Evolutionary conservation across 2,329 filamentous ascomycete genomes (phyloP).

Genomic region (Tolypocladium endophyticum): DNA sequence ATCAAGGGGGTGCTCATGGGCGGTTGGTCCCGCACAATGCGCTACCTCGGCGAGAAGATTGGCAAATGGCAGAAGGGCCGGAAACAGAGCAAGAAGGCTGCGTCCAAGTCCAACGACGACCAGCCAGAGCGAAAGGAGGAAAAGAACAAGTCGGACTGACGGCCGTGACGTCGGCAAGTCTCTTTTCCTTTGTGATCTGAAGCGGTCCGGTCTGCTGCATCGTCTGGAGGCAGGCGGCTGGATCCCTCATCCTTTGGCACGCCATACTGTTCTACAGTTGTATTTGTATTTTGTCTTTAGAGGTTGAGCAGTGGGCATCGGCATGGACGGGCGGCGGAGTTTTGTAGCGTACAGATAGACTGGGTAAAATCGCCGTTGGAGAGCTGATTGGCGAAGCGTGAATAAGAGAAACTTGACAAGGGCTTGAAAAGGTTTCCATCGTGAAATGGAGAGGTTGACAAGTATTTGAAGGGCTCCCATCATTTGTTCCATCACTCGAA

Average conservation of each 20-base stretch:
- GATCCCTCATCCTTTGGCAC: not conserved
- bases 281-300: not conserved
- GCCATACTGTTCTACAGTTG: not conserved
- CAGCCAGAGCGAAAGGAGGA: not conserved
- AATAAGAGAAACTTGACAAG: not conserved
- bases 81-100: conserved; percentile 11
- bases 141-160: not conserved
- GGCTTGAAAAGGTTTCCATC: not conserved
- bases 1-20: conserved; percentile 76
- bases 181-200: not conserved
- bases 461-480: not conserved
- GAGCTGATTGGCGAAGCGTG: not conserved
- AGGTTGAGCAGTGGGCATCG: not conserved
- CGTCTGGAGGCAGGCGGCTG: not conserved
- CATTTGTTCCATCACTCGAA: not conserved
- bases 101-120: not conserved
- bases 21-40: conserved; percentile 56
- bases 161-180: not conserved
- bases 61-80: conserved; percentile 47
- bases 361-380: not conserved
- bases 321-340: not conserved
- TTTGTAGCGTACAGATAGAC: not conserved
- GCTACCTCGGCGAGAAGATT: conserved; percentile 77
- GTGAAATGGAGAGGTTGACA: not conserved
- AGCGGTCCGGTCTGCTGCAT: not conserved